Base-by-base conservation (phyloP, 345 rosid species). In the Lumnitzera racemosa region DNA sequence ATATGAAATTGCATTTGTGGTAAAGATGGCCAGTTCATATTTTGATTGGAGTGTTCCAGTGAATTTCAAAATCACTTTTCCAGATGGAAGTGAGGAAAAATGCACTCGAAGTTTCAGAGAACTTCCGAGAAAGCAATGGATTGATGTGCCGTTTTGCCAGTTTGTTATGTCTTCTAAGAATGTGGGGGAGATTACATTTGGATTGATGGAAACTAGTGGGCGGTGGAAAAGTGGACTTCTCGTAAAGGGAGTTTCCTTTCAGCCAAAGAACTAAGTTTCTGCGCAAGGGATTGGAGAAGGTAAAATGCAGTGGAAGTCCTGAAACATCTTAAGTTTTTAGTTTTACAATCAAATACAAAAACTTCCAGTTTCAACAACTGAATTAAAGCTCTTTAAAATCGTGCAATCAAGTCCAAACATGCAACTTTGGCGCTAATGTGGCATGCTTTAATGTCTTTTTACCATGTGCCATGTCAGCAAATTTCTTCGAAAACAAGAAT, bases 171-270 rank as follows among this genome's bases (percentile, higher is more conserved):
- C 9, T 5, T 51, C 50, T 0, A 47, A 58, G 47, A 58, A 58
- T 4, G 61, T 58, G 11, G 51, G 61, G 8, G 61, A 58, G 47
- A 29, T 58, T 5, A 17, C 61, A n/a, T 58, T 58, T 47, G 14
- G 5, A 17, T 14, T 58, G 17, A 0, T 1, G 15, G 61, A 58
- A 50, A 49, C 16, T 57, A 24, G 61, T 15, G 61, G 2, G 15
- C 4, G 43, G 0, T 58, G 61, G 41, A 58, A 58, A 47, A 2
- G 3, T 8, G 36, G 61, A 12, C 24, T 58, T 20, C 11, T 12
- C 5, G 24, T 58, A 13, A 23, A 41, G 47, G 51, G 61, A 3
- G 61, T 47, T 23, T n/a, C 49, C 27, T 58, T 58, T 47, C 25
- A 13, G 16, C 51, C 41, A n/a, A 24, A 15, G 2, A 14, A 29